Base-by-base conservation (phyloP, 768 basidiomycete species). In the Hypsizygus marmoreus region DNA sequence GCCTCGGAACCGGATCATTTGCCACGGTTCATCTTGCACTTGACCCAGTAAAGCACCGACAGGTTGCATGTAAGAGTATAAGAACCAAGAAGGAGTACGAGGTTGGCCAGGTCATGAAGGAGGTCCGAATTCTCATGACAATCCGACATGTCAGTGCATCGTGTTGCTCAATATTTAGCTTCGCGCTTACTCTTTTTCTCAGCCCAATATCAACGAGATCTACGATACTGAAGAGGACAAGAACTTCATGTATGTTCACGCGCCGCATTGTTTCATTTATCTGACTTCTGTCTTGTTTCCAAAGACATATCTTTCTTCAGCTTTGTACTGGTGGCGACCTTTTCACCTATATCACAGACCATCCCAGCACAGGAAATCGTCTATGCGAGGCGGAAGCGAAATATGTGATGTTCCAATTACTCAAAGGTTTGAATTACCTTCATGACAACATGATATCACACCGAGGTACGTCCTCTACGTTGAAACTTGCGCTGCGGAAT, bases 31-130 rank as follows among this genome's bases (percentile, higher is more conserved):
- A 90, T 56, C 75, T 92, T 17, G 88, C 88, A 13, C 71, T 88
- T 47, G 86, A 89, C 57, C 77, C 73, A 8, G 61, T 65, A 7
- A 78, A 72, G 35, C 76, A 81, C 53, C 75, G 81, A 33, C 90
- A 92, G 65, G 86, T 89, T 20, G 90, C 90, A 16, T 91, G 89
- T 63, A 92, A 92, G 63, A 89, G 82, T 47, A 86, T 92, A 58
- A 80, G 79, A 53, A 76, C 72, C 1, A 81, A 80, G 61, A 77
- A 76, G 41, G 79, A 77, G 16, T 74, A 74, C 37, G 84, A 87
- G 34, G 62, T 80, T 19, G 71, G 65, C 3, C 76, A 81, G 54
- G 77, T 86, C 16, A 82, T 84, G 81, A 91, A 88, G 55, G 89
- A 92, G 65, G 85, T 89, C 22, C 76, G 76, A 39, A 84, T 92